These are phyloP conservation scores for Apiospora koreana DNA, from an alignment of 2,329 filamentous ascomycete species.

Conservation along the genomic window DNA sequence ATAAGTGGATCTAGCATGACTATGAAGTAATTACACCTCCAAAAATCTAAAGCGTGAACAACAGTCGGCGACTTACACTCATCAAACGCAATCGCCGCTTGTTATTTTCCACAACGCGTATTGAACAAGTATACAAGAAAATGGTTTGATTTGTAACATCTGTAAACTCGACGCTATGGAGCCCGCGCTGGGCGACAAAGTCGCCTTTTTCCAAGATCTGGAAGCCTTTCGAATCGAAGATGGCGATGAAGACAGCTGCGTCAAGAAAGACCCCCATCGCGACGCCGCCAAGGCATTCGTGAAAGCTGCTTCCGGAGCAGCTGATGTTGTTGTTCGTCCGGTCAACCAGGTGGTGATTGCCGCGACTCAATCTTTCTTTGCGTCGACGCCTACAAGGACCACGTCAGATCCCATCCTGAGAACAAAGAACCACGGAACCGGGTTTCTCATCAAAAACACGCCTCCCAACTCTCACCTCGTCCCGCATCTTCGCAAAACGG, in stretches of 20 bases:
- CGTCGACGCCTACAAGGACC: conserved; percentile 12
- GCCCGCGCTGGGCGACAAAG: conserved; percentile 41
- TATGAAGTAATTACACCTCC: neutral
- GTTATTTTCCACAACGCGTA: neutral
- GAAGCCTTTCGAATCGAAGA: conserved; percentile 29
- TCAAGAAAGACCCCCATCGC: conserved; percentile 38
- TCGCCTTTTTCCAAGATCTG: conserved; percentile 47
- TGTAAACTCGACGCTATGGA: conserved; percentile 23
- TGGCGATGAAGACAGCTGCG: conserved; percentile 32
- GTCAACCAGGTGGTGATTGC: conserved; percentile 1
- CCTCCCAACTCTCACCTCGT: conserved; percentile 6
- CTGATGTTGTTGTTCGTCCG: neutral
- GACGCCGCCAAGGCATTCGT: conserved; percentile 26
- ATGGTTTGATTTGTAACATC: neutral
- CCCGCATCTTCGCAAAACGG: neutral
- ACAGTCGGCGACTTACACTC: neutral
- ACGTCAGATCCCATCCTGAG: conserved; percentile 16
- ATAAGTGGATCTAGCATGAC: neutral
- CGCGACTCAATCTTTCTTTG: conserved; percentile 17
- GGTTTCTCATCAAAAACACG: conserved; percentile 13
- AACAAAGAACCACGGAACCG: conserved; percentile 12
- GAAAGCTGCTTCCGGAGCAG: neutral
- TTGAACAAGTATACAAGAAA: neutral
- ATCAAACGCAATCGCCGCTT: neutral
- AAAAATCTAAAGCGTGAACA: neutral